Evolutionary conservation across 169 alveolate species (phyloP), one percentile per base, ranked within the genome.

Genomic region (Plasmodium malariae): DNA sequence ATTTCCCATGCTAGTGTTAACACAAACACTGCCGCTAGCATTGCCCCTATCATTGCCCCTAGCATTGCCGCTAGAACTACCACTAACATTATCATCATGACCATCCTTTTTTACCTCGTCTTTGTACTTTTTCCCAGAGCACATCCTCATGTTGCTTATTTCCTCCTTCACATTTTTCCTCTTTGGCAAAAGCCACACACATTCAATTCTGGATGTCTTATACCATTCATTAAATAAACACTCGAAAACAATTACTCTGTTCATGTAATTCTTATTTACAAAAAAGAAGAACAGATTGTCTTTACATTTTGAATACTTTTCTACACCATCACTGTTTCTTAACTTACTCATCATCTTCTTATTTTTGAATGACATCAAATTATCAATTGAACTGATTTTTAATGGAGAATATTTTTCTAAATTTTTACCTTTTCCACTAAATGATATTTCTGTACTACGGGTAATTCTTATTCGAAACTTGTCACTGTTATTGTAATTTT

Each of bases 271-370:
- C 21, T 73, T 70, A 17, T 43, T 70, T 28, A 86, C 43, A 86
- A 86, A 86, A 57, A 86, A 62, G n/a, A 86, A 86, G 36, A 86
- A 70, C 14, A 86, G 55, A 70, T 86, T 76, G 17, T 86, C 92
- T 28, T 43, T 48, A 19, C 92, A 30, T 21, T 51, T 63, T 0
- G 89, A 17, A 62, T 45, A 65, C 26, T 74, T 74, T 11, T 73
- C 37, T 19, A 72, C 9, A n/a, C n/a, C n/a, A 0, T 60, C 40
- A 9, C 5, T 26, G 9, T 26, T 59, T 0, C 24, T 14, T 17
- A 55, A 12, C n/a, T n/a, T n/a, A 30, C 2, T 49, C 17, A n/a
- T 40, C 6, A 14, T 0, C 34, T 17, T n/a, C 28, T 32, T 24
- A 48, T 1, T 12, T 36, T 49, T 32, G 40, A 12, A 26, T 19